Evolutionary conservation across 495 filamentous ascomycete species (phyloP).

Genomic region (Podospora pseudopauciseta): DNA sequence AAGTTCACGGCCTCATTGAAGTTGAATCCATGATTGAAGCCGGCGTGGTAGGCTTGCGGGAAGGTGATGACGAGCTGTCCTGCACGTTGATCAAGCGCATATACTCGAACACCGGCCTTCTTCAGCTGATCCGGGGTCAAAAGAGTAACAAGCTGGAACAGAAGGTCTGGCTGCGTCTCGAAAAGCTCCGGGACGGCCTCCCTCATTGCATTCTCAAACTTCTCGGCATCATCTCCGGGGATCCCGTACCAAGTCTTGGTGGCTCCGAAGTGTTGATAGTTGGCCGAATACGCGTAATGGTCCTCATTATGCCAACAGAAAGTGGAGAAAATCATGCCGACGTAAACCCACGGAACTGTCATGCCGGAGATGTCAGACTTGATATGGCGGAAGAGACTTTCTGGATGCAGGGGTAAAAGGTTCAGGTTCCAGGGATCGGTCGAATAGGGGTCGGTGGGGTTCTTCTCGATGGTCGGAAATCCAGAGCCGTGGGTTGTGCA

Average conservation of each 20-base stretch:
- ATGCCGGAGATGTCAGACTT: slow-evolving; percentile 99
- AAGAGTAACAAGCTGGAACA: slow-evolving; percentile 95
- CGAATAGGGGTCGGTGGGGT: slow-evolving; percentile 80
- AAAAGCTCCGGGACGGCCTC: slow-evolving; percentile 95
- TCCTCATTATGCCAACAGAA: slow-evolving; percentile 99
- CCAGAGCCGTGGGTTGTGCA: slow-evolving; percentile 97
- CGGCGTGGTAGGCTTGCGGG: slow-evolving; percentile 86
- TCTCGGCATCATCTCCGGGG: slow-evolving; percentile 85
- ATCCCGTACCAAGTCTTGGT: slow-evolving; percentile 99
- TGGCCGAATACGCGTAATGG: slow-evolving; percentile 95
- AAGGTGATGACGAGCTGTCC: slow-evolving; percentile 97
- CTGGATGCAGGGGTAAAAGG: slow-evolving; percentile 81
- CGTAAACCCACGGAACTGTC: slow-evolving; percentile 99
- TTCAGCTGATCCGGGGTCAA: slow-evolving; percentile 91
- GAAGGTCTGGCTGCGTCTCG: slow-evolving; percentile 91
- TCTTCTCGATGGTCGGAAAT: slow-evolving; percentile 91
- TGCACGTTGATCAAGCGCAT: slow-evolving; percentile 87
- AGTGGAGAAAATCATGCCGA: slow-evolving; percentile 99
- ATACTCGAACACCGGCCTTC: slow-evolving; percentile 90
- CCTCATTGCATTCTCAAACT: slow-evolving; percentile 92
- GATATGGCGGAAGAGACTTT: slow-evolving; percentile 94
- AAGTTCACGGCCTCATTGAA: slow-evolving; percentile 99
- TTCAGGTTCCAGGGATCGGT: slow-evolving; percentile 96
- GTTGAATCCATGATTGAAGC: slow-evolving; percentile 96
- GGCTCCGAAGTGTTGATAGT: slow-evolving; percentile 97